A percentile compares a stretch with the other conserved stretches of the same genome.
phyloP scores from a whole-genome alignment of 169 alveolate genomes.

The Plasmodium coatneyi region DNA sequence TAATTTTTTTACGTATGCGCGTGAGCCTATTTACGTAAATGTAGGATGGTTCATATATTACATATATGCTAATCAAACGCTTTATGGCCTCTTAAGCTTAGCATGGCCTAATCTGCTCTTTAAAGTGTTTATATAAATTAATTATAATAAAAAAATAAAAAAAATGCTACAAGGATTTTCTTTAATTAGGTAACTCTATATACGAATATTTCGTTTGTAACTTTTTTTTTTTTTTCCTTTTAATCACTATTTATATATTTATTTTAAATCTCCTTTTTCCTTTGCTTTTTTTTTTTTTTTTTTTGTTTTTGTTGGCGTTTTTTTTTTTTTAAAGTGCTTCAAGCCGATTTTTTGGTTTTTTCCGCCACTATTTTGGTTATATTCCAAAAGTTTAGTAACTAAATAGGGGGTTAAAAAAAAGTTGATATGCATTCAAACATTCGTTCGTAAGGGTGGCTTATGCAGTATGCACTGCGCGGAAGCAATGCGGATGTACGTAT shows the following conservation, averaged over 20 bases:
- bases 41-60: neutral
- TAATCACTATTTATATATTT: neutral
- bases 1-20: neutral
- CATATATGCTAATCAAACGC: neutral
- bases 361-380: neutral
- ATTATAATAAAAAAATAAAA: neutral
- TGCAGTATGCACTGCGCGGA: neutral
- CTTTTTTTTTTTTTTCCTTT: neutral
- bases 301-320: neutral
- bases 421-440: neutral
- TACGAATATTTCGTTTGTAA: neutral
- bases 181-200: conserved; percentile 6
- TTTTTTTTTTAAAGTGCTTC: neutral
- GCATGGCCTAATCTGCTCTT: neutral
- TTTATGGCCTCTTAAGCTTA: neutral
- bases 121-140: neutral
- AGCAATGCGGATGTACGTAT: neutral
- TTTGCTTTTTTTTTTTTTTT: neutral
- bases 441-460: neutral
- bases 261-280: neutral
- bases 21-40: neutral
- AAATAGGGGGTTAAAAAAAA: neutral
- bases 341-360: neutral
- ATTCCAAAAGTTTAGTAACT: neutral
- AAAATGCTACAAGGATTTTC: neutral